Base-by-base conservation (phyloP, 2,329 filamentous ascomycete species). In the Alternaria brassicicola region DNA sequence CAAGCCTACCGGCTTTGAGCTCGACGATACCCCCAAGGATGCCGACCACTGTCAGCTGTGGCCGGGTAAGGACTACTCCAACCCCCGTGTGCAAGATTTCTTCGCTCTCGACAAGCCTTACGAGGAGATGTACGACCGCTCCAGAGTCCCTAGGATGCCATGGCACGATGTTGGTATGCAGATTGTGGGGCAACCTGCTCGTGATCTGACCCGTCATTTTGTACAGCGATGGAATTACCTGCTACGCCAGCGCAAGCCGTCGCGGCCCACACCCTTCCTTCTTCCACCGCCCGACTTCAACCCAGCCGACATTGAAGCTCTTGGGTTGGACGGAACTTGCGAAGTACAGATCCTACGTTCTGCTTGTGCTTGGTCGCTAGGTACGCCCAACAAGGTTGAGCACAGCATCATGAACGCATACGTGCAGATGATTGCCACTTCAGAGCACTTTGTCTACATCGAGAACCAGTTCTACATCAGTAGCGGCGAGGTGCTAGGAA, bases 111-210 rank as follows among this genome's bases (percentile, higher is more conserved):
- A 95, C 73, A 92, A 96, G 76, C 95, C 95, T 2, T 98, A 98
- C 71, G 95, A 97, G 72, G 95, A 99, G 78, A 98, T 98, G 95
- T 99, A 98, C 72, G 92, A 98, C 77, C 89, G 95, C 54, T 89
- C 87, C 59, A 90, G 90, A 74, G 86, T 94, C 17, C 93, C 95
- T 2, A 85, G 95, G 61, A 99, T 98, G 95, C 94, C 95, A 1
- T 99, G 95, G 95, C 95, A 99, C 72, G 95, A 99, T 76, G 93
- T 99, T 62, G 88, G 90, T 3, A 98, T 99, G 95, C 95, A 98
- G 77, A 89, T 99, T 39, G 93, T 98, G 41, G 95, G 95, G 4
- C 95, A 98, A 75, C 95, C 95, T 3, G 94, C 95, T 12, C 87
- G 95, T 66, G 95, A 99, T 79, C 81, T 98, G 62, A 97, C 93